Percentiles rank a stretch among this genome's conserved stretches.
Conservation (phyloP, 208 protist species). For the Leishmania gerbilli region DNA sequence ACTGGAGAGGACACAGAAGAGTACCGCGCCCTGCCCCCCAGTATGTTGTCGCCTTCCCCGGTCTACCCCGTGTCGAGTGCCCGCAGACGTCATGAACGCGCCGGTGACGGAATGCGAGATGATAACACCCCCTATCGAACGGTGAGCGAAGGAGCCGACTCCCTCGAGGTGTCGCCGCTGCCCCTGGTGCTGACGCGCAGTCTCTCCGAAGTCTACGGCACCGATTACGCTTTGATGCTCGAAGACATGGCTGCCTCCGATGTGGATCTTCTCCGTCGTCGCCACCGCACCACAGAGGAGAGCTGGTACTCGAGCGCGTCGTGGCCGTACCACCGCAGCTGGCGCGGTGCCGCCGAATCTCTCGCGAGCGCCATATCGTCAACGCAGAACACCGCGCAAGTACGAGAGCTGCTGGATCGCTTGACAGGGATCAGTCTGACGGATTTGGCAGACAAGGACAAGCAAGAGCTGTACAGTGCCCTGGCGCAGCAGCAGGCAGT, state of each 20-base stretch:
- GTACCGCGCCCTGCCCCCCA: neutral
- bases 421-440: neutral
- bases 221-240: constrained; percentile 12
- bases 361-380: neutral
- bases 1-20: neutral
- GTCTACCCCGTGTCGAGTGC: neutral
- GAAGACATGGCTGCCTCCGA: constrained; percentile 22
- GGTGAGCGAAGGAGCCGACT: neutral
- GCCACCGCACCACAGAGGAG: constrained; percentile 15
- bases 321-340: constrained; percentile 5
- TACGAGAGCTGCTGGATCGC: constrained; percentile 15
- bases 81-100: neutral
- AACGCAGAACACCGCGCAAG: neutral
- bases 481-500: constrained; percentile 47
- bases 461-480: constrained; percentile 27
- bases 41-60: constrained; percentile 6
- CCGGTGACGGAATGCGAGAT: neutral
- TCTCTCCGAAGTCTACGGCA: constrained; percentile 20
- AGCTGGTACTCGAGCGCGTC: constrained; percentile 43
- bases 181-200: constrained; percentile 14
- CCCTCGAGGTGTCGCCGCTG: constrained; percentile 10
- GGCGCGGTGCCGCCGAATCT: constrained; percentile 4
- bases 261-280: neutral
- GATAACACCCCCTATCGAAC: neutral
- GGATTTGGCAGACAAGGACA: constrained; percentile 20